Percentiles rank a stretch among this genome's conserved stretches.
phyloP scores from a whole-genome alignment of 345 rosid species.

The Citrus cavaleriei region DNA sequence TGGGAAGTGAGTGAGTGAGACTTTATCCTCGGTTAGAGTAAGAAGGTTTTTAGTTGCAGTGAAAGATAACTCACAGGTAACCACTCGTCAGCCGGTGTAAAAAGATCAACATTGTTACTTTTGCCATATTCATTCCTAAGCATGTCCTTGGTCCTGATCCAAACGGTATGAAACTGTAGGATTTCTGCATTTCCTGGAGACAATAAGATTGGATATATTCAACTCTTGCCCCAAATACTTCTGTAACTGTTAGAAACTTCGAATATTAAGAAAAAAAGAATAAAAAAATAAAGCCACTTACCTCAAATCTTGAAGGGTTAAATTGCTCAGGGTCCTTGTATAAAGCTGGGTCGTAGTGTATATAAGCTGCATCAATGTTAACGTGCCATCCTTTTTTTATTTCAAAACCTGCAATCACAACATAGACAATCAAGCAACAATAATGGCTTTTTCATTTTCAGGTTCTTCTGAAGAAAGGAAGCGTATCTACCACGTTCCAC shows the following conservation, averaged over 20 bases:
- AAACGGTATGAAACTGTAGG: constrained; percentile 55
- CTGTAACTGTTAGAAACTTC: neutral
- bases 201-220: neutral
- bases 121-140: constrained; percentile 60
- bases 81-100: constrained; percentile 43
- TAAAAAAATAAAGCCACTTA: constrained; percentile 1
- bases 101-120: constrained; percentile 45
- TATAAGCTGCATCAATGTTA: constrained; percentile 44
- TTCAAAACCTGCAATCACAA: constrained; percentile 30
- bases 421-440: neutral
- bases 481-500: neutral
- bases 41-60: neutral
- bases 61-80: constrained; percentile 26
- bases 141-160: constrained; percentile 60
- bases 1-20: neutral
- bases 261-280: neutral
- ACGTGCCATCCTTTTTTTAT: constrained; percentile 58
- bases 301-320: constrained; percentile 60
- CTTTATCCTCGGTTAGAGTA: neutral
- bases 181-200: constrained; percentile 46
- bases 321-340: constrained; percentile 44
- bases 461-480: neutral
- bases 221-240: no score
- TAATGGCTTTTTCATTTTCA: neutral
- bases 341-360: constrained; percentile 42